Evolutionary conservation across 176 grass and related monocot species (phyloP), one percentile per base, ranked within the genome.

Genomic region (Tuctoria greenei): DNA sequence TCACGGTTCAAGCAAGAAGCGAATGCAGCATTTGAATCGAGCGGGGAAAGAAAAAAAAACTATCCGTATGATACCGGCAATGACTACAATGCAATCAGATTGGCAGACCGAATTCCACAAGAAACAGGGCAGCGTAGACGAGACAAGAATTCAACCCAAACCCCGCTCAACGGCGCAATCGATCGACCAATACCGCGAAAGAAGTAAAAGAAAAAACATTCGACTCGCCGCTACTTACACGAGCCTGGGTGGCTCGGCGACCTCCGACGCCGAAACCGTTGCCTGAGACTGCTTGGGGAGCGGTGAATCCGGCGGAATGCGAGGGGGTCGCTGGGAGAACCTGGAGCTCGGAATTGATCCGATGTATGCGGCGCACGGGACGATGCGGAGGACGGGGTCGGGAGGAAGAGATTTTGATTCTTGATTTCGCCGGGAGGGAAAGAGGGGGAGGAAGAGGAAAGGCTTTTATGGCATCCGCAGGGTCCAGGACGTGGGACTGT

Each of bases 401-500:
- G 35, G 6, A 31, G 52, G 14, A 21, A 34, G 36, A 8, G 37
- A 3, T 18, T 59, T 43, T 36, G 55, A 74, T 61, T 74, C 39
- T 61, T 43, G 72, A 43, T 74, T 74, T 60, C 72, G 17, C 54
- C 55, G 72, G 72, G 44, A 31, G 25, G 25, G 26, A n/a, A 57
- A n/a, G n/a, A n/a, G n/a, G 21, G 12, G 35, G 23, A 25, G 3
- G 21, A n/a, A 4, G 47, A 25, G 54, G 21, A 56, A 24, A 56
- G 7, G 52, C n/a, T 56, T 56, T 56, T 56, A 56, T 51, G 15
- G 47, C 47, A 20, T 17, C 47, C 17, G 47, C 15, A 51, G 5
- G 15, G 20, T n/a, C 7, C 10, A 15, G 5, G 17, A 5, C 14
- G 46, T 5, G 46, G 3, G 46, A 16, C n/a, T n/a, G 46, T 11